These are phyloP conservation scores for Ormosia emarginata DNA, from an alignment of 306 rosid species.

Conservation along the genomic window DNA sequence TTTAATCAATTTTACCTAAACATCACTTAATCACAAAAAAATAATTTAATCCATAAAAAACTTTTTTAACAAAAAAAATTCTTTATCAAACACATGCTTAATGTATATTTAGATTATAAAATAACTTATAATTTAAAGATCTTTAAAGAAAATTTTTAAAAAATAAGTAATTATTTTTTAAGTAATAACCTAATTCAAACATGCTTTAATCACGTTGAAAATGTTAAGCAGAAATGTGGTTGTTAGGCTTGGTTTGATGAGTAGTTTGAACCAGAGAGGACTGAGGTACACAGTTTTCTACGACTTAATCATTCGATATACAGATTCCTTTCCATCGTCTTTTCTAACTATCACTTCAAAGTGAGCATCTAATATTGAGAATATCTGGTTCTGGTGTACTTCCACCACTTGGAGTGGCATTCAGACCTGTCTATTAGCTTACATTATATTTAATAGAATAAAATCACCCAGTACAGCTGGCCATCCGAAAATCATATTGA, in stretches of 20 bases:
- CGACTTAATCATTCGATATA: neutral
- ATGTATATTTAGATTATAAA: no score
- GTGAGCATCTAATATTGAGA: neutral
- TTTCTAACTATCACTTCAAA: neutral
- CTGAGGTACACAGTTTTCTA: neutral
- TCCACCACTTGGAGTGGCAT: neutral
- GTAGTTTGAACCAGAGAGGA: neutral
- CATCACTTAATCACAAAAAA: no score
- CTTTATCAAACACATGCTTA: no score
- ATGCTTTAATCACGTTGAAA: neutral
- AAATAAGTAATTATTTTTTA: no score
- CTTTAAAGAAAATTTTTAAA: no score
- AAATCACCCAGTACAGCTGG: conserved; percentile 33
- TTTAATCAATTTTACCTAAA: no score
- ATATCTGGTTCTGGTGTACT: neutral
- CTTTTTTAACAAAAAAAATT: no score
- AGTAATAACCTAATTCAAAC: no score
- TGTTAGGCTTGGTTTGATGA: neutral
- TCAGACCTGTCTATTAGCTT: neutral
- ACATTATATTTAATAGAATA: conserved; percentile 1
- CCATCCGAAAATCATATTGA: conserved; percentile 35
- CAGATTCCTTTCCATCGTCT: neutral
- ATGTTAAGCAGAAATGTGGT: neutral
- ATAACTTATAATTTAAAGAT: no score
- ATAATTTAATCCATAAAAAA: no score